Evolutionary conservation across 768 basidiomycete genomes (phyloP), one percentile per base, ranked within the genome.

Genomic region (Lentinus brumalis): DNA sequence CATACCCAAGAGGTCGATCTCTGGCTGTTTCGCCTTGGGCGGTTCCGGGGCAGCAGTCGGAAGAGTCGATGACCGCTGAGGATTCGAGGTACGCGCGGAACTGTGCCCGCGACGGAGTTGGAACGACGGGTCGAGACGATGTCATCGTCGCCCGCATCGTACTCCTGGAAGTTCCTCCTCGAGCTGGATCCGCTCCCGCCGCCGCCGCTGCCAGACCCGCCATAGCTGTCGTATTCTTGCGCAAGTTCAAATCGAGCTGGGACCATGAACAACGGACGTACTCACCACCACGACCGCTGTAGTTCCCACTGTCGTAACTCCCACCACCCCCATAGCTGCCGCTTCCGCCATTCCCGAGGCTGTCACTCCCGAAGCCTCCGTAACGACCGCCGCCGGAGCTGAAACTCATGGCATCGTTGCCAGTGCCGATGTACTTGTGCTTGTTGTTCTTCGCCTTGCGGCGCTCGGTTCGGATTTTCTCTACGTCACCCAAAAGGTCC

Each of bases 131-230:
- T 74, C n/a, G 62, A 44, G 21, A 26, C 21, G 7, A 59, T 60
- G 35, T 96, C 94, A 61, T 98, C 96, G 60, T 94, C 94, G 2
- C 96, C 96, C 12, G 96, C 97, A 65, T 96, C 92, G 73, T 99
- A 99, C 72, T 98, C 96, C 68, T 98, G 96, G 65, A 86, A 98
- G 29, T 84, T 83, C 57, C 79, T 77, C 15, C 85, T 76, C 42
- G 84, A 74, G 8, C 74, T 73, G 35, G 74, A 78, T 26, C 21
- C 21, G 21, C 21, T 26, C 62, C 81, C 81, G 46, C 80, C 77
- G 38, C 62, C 53, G n/a, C 57, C 58, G 42, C 35, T 40, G 1
- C 50, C 29, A n/a, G 26, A 9, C 21, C 21, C 21, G 30, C n/a
- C 49, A 51, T 51, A 59, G 39, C 32, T 57, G 14, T 55, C 47